phyloP scores from a whole-genome alignment of 2,329 filamentous ascomycete genomes.

The Aspergillus eucalypticola region DNA sequence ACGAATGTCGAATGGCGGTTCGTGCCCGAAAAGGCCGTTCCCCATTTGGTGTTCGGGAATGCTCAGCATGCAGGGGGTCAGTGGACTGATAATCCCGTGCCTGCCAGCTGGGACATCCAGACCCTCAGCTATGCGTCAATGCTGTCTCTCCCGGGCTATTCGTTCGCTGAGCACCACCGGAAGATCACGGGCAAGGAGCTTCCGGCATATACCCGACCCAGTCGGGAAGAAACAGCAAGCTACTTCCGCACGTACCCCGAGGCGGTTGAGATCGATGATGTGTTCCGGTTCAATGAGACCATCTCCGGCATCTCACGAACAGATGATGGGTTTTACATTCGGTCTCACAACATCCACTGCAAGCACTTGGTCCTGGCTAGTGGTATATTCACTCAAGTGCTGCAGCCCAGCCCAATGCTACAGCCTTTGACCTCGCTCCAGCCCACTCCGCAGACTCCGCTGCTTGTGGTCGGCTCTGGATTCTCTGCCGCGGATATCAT shows the following conservation, averaged over 20 bases:
- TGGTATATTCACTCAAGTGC: conserved; percentile 58
- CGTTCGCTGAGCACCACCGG: conserved; percentile 56
- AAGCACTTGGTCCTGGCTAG: conserved; percentile 60
- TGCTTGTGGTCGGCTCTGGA: conserved; percentile 62
- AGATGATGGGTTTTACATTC: conserved; percentile 51
- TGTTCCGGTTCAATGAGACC: conserved; percentile 46
- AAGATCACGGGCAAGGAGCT: conserved; percentile 43
- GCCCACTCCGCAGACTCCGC: conserved; percentile 35
- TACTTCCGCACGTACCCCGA: conserved; percentile 58
- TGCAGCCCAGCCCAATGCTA: conserved; percentile 53
- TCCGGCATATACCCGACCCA: conserved; percentile 57
- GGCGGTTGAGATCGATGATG: conserved; percentile 53
- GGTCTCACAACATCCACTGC: conserved; percentile 55
- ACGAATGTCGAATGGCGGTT: conserved; percentile 58
- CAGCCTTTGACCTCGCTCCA: conserved; percentile 45
- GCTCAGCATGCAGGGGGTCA: conserved; percentile 56
- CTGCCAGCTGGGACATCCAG: conserved; percentile 57
- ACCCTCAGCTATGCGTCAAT: conserved; percentile 64
- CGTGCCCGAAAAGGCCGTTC: conserved; percentile 52
- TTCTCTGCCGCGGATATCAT: conserved; percentile 65
- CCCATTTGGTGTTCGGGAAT: conserved; percentile 58
- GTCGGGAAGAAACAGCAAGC: conserved; percentile 55
- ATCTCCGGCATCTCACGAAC: conserved; percentile 49
- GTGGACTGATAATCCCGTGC: conserved; percentile 58
- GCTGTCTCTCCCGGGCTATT: conserved; percentile 61